Evolutionary conservation across 2,329 filamentous ascomycete genomes (phyloP), one percentile per base, ranked within the genome.

Genomic region (Bipolaris zeicola): DNA sequence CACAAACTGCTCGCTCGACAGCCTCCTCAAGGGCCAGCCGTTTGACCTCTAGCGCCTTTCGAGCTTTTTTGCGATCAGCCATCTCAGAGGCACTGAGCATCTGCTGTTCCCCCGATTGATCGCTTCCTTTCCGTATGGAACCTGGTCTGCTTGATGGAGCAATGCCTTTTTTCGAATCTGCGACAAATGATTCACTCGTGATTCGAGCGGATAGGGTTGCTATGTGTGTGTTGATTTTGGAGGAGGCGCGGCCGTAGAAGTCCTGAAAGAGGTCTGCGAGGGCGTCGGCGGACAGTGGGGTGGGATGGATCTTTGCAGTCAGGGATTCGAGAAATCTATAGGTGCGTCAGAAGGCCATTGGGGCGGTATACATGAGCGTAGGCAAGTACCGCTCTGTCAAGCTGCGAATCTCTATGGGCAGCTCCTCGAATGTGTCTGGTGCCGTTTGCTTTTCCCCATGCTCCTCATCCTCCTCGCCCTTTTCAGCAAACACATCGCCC

Each of bases 31-130:
- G 77, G 8, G 89, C 83, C 3, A 85, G 76, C 39, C 88, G 85
- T 76, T 96, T 96, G 20, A 87, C 82, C 66, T 96, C 93, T 10
- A 97, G 80, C 5, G 88, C 81, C 69, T 87, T 90, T 54, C 92
- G 85, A 26, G 90, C 90, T 65, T 87, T 89, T 75, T 93, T 92
- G 62, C 89, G 85, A 60, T 92, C 87, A 0, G 88, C 86, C 44
- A 96, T 87, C 74, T 99, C 95, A 3, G 91, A 87, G 0, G 89
- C 82, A 3, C 95, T 97, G 59, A 98, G 85, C 91, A 99, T 96
- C 76, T 95, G 92, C 68, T 92, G 92, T 62, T 87, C 85, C 11
- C 72, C 75, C 5, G 69, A 69, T 45, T 67, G 68, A 28, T 76
- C 77, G 24, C 58, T 68, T 26, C 64, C 70, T 43, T 76, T 77